Evolutionary conservation across 768 basidiomycete genomes (phyloP).

Genomic region (Boletus rubescentipes): DNA sequence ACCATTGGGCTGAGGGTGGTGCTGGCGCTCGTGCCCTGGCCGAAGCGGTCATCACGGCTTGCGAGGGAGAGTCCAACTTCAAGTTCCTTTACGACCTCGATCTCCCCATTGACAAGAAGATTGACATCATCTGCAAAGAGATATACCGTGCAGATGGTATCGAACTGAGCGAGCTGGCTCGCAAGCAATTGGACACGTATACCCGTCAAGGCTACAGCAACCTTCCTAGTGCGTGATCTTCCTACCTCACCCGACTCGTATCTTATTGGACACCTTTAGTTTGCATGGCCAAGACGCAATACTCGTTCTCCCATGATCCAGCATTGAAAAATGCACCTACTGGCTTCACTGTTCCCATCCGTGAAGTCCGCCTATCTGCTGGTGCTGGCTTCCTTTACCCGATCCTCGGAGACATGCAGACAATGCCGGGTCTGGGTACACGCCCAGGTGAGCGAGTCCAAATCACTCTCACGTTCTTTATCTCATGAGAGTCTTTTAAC

Average conservation of each 20-base stretch:
- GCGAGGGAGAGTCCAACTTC: constrained; percentile 81
- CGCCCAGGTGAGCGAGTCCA: constrained; percentile 63
- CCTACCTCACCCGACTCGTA: background rate
- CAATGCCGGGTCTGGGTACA: constrained; percentile 95
- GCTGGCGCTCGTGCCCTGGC: constrained; percentile 87
- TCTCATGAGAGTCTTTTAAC: constrained; percentile 13
- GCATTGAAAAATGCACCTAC: constrained; percentile 87
- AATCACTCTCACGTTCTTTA: background rate
- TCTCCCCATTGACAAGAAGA: constrained; percentile 85
- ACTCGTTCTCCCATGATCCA: constrained; percentile 95
- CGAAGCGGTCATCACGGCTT: constrained; percentile 85
- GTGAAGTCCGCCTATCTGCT: constrained; percentile 82
- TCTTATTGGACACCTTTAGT: constrained; percentile 45
- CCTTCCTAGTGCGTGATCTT: constrained; percentile 64
- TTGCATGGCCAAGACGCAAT: constrained; percentile 98
- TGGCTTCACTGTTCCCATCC: constrained; percentile 92
- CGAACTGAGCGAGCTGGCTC: constrained; percentile 79
- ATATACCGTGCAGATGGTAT: constrained; percentile 95
- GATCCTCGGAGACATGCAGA: constrained; percentile 94
- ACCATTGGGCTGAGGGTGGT: constrained; percentile 97
- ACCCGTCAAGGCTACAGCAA: constrained; percentile 82
- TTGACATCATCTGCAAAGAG: constrained; percentile 80
- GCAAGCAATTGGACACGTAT: constrained; percentile 86
- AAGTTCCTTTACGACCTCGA: constrained; percentile 91
- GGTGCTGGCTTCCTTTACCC: constrained; percentile 97